These are phyloP conservation scores for Plasmodium gonderi DNA, from an alignment of 169 alveolate species.

Conservation along the genomic window DNA sequence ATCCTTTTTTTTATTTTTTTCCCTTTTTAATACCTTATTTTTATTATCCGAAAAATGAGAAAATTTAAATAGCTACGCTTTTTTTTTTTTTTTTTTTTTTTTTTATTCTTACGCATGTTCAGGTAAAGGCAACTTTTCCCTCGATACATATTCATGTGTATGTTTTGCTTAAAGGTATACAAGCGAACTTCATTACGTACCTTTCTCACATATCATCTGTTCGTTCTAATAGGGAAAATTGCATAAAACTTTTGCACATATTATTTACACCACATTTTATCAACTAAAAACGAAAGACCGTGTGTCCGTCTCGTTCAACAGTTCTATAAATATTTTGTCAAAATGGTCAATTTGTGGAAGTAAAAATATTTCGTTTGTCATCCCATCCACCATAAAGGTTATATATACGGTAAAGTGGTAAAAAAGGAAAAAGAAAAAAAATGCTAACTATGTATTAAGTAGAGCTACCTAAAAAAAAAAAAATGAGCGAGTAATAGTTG, in stretches of 20 bases:
- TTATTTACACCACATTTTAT: not conserved
- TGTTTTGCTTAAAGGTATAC: not conserved
- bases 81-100: not conserved
- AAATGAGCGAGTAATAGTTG: not conserved
- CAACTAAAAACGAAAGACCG: not conserved
- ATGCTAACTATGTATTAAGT: not conserved
- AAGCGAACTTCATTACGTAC: not conserved
- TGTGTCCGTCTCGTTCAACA: not conserved
- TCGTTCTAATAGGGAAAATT: not conserved
- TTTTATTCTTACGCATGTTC: not conserved
- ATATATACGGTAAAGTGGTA: not conserved
- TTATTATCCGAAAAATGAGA: too few species aligned
- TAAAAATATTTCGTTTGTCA: not conserved
- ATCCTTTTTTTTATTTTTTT: not conserved
- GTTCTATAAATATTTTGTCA: not conserved
- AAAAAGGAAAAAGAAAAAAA: not conserved
- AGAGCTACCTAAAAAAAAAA: not conserved
- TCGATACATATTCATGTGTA: not conserved
- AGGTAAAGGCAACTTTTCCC: not conserved
- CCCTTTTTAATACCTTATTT: not conserved
- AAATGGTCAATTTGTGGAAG: not conserved
- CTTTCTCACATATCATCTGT: not conserved
- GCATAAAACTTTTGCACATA: not conserved
- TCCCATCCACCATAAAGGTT: not conserved
- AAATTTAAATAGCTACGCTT: not conserved